Percentiles rank a stretch among this genome's conserved stretches.
phyloP scores from a whole-genome alignment of 2,329 filamentous ascomycete genomes.

The Fusarium torulosum region DNA sequence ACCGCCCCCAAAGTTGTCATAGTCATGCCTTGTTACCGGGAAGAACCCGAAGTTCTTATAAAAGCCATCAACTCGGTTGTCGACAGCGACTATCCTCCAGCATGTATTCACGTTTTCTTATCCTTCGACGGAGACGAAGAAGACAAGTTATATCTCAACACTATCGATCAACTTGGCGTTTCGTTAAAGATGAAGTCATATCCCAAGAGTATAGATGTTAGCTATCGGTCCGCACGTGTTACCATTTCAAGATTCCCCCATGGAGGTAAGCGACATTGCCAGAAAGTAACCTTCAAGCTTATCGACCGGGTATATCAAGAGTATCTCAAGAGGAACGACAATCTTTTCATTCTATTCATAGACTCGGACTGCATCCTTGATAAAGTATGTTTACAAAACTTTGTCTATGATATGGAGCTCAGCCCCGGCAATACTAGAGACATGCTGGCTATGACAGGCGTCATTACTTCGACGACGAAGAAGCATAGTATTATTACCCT shows the following conservation, averaged over 20 bases:
- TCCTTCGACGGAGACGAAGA: slow-evolving; percentile 94
- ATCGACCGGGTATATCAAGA: slow-evolving; percentile 93
- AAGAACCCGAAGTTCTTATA: slow-evolving; percentile 85
- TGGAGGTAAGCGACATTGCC: slow-evolving; percentile 92
- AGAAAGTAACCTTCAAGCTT: slow-evolving; percentile 91
- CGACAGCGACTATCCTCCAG: slow-evolving; percentile 91
- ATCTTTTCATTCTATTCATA: slow-evolving; percentile 95
- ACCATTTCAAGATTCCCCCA: slow-evolving; percentile 94
- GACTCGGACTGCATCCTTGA: slow-evolving; percentile 97
- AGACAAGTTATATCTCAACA: slow-evolving; percentile 89
- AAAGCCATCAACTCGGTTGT: slow-evolving; percentile 92
- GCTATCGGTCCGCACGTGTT: slow-evolving; percentile 83
- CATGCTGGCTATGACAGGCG: slow-evolving; percentile 97
- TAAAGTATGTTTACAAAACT: slow-evolving; percentile 92
- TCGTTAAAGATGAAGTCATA: slow-evolving; percentile 81
- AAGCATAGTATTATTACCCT: slow-evolving; percentile 91
- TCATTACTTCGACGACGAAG: slow-evolving; percentile 93
- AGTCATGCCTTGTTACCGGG: slow-evolving; percentile 97
- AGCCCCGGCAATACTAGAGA: slow-evolving; percentile 91
- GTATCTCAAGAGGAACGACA: slow-evolving; percentile 88
- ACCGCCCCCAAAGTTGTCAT: slow-evolving; percentile 95
- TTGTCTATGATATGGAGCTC: slow-evolving; percentile 98
- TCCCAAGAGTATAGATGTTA: slow-evolving; percentile 90
- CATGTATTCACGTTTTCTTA: slow-evolving; percentile 93
- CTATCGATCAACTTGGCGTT: slow-evolving; percentile 86